Base-by-base conservation (phyloP, 2,329 filamentous ascomycete species). In the Alternaria incomplexa region DNA sequence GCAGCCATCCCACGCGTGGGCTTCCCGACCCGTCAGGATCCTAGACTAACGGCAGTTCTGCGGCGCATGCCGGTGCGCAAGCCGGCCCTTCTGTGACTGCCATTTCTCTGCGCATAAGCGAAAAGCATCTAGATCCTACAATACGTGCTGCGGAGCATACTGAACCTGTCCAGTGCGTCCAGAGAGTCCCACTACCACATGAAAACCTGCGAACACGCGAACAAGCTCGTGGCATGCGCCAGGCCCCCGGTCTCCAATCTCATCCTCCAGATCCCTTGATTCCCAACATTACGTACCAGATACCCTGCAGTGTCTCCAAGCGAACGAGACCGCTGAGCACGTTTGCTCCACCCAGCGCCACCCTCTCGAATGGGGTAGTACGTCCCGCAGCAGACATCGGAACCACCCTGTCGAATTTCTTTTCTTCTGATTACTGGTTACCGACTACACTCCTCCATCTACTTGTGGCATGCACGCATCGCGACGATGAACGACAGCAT, bases 221-320 rank as follows among this genome's bases (percentile, higher is more conserved):
- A 45, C 30, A 44, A 43, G 45, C 45, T 56, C 23, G 17, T 13
- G 13, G 26, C 15, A 45, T 30, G 47, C 23, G 6, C 26, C 23
- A 8, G 40, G 6, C 15, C 40, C 48, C 22, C 43, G 40, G 17
- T 45, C 12, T 53, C 22, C 47, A 32, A 22, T 20, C 13, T 53
- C 26, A 17, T 45, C 5, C 40, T 43, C 15, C 22, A 23, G 20
- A 54, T 52, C 56, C n/a, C 54, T 32, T 46, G 47, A 28, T 54
- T 32, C 26, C 32, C 56, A 59, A 54, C 40, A 59, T 20, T 59
- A 32, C 25, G 17, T n/a, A 22, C 48, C 56, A 40, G 45, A 53
- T 12, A 36, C 5, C 20, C n/a, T 47, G 26, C 15, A 20, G 15
- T 51, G 4, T 22, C 23, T 32, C 30, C 32, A 50, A 15, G 23